Conservation (phyloP, 257 asterid genomes). For the Scutellaria baicalensis region DNA sequence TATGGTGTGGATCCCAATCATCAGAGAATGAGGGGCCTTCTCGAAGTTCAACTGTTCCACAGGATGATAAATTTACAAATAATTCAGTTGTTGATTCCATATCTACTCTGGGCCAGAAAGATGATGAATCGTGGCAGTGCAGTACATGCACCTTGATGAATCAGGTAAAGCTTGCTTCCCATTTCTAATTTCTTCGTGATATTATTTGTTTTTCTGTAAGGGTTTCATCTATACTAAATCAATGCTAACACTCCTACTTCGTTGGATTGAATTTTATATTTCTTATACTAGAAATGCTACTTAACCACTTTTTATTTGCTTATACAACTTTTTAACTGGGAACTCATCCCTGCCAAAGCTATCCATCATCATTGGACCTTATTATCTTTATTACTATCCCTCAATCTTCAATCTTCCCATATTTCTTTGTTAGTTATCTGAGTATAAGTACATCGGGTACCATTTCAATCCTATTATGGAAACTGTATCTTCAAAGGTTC, state of each 20-base stretch:
- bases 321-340: background rate
- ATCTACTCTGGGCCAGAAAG: conserved; percentile 19
- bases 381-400: background rate
- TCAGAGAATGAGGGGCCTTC: conserved; percentile 36
- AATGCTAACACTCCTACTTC: background rate
- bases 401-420: background rate
- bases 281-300: background rate
- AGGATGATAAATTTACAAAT: conserved; percentile 4
- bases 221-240: background rate
- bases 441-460: background rate
- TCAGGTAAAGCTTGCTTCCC: conserved; percentile 31
- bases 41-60: conserved; percentile 18
- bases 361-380: background rate
- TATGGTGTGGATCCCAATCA: conserved; percentile 76
- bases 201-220: background rate
- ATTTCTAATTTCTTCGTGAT: background rate
- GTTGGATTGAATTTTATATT: background rate
- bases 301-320: background rate
- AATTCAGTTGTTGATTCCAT: conserved; percentile 19
- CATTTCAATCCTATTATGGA: background rate
- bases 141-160: conserved; percentile 54
- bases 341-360: background rate
- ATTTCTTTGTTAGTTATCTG: background rate
- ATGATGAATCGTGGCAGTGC: conserved; percentile 53
- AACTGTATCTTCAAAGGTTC: too few species aligned